phyloP scores from a whole-genome alignment of 768 basidiomycete genomes.

The Podaxis sp. region DNA sequence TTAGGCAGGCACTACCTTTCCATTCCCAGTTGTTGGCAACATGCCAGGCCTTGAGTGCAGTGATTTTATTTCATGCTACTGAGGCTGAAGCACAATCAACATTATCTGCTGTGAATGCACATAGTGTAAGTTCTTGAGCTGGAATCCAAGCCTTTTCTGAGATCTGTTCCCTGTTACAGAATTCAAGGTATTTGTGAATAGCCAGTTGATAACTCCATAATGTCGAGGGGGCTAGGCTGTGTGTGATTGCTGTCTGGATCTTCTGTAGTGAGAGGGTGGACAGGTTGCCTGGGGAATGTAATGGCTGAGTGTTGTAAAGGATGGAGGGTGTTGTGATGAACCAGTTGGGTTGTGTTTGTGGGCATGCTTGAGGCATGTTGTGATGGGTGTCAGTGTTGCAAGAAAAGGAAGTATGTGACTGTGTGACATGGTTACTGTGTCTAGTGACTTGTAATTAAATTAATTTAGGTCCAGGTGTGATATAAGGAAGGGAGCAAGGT shows the following conservation, averaged over 20 bases:
- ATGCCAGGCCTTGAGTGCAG: neutral
- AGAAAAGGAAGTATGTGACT: no score
- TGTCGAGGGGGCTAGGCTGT: slow-evolving; percentile 6
- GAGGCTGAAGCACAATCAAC: neutral
- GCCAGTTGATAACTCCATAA: slow-evolving; percentile 27
- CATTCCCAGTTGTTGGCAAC: neutral
- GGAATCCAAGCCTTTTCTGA: neutral
- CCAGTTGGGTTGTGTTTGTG: no score
- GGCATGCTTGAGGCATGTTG: no score
- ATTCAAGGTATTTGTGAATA: slow-evolving; percentile 31
- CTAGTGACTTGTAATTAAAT: no score
- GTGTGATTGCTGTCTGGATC: neutral
- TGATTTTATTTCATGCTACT: neutral
- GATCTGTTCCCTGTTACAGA: slow-evolving; percentile 25
- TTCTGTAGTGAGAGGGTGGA: neutral
- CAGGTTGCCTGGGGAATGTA: no score
- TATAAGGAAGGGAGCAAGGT: neutral
- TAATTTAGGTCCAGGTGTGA: no score
- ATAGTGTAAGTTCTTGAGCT: neutral
- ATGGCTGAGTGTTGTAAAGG: no score
- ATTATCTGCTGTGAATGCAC: neutral
- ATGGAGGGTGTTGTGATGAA: no score
- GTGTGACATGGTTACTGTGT: no score
- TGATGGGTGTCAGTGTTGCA: no score
- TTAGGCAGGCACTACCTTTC: neutral